Base-by-base conservation (phyloP, 495 filamentous ascomycete genomes). In the Trichoderma asperelloides region DNA sequence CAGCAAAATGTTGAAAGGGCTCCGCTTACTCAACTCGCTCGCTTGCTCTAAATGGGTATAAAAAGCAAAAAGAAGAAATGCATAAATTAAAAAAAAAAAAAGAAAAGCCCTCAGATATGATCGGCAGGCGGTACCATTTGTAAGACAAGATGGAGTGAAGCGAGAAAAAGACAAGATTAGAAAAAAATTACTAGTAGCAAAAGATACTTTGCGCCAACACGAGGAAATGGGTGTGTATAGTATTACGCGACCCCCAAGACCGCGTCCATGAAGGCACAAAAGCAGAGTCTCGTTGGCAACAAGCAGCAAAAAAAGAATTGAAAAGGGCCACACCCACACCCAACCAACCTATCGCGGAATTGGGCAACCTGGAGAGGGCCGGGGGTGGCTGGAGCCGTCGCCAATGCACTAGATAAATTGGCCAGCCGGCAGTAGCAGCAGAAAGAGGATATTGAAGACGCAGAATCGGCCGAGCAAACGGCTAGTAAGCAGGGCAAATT, bases 121-220 rank as follows among this genome's bases (percentile, higher is more conserved):
- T 37, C 33, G 33, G 33, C 33, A 37, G 33, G 33, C 33, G 9
- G 5, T 37, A 37, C 33, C 33, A 37, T 37, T 37, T 37, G 33
- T 37, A 37, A 33, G 33, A 37, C 33, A 62, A 33, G 28, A 62
- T 18, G 23, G 21, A 62, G 23, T 21, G 21, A 62, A 62, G 28
- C 23, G 21, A 62, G 28, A 27, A 62, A 27, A 62, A 62, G 21
- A 30, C 18, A 30, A 13, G 2, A 16, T 6, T 25, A 21, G 8
- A 62, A 62, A 27, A 62, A 62, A 7, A 55, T n/a, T n/a, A 55
- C 49, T n/a, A 55, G 18, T 16, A 55, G 23, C 3, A 55, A 55
- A 62, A 62, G 28, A 62, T 8, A 62, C 16, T 30, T 62, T 62
- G 55, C 60, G 60, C 28, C 60, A 63, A 63, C 60, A 40, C 60